These are phyloP conservation scores for Clavaria fumosa DNA, from an alignment of 768 basidiomycete species.

Conservation along the genomic window DNA sequence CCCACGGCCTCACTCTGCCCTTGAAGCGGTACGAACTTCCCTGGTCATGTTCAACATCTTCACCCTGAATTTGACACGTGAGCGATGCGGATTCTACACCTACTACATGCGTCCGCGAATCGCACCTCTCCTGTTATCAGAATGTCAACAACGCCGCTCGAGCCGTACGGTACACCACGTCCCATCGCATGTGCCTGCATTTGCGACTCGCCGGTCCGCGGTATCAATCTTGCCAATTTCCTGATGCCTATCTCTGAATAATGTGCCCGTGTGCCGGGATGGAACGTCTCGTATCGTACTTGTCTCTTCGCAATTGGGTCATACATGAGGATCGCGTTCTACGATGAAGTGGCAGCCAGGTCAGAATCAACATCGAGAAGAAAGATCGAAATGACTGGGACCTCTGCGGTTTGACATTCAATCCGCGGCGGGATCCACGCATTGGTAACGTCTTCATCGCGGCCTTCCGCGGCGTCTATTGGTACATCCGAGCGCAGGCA, in stretches of 20 bases:
- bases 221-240: slow-evolving; percentile 20
- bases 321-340: slow-evolving; percentile 28
- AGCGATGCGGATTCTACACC: too few relatives aligned
- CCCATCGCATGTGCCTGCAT: slow-evolving; percentile 18
- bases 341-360: background rate
- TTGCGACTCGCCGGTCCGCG: slow-evolving; percentile 20
- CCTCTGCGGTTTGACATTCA: slow-evolving; percentile 19
- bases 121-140: slow-evolving; percentile 35
- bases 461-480: too few relatives aligned
- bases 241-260: too few relatives aligned
- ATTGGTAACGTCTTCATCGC: slow-evolving; percentile 30
- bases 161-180: slow-evolving; percentile 16
- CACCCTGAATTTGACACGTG: too few relatives aligned
- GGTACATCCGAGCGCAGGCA: slow-evolving; percentile 26
- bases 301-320: slow-evolving; percentile 25
- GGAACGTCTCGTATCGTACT: slow-evolving; percentile 31
- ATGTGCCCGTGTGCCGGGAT: slow-evolving; percentile 23
- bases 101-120: too few relatives aligned
- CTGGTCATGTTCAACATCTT: slow-evolving; percentile 24
- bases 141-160: slow-evolving; percentile 33
- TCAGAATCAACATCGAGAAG: slow-evolving; percentile 1
- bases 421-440: slow-evolving; percentile 31
- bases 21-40: slow-evolving; percentile 35
- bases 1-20: slow-evolving; percentile 37
- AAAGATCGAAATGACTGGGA: slow-evolving; percentile 13